phyloP scores from a whole-genome alignment of 768 basidiomycete genomes.

The Pilatotrama ljubarskyi region DNA sequence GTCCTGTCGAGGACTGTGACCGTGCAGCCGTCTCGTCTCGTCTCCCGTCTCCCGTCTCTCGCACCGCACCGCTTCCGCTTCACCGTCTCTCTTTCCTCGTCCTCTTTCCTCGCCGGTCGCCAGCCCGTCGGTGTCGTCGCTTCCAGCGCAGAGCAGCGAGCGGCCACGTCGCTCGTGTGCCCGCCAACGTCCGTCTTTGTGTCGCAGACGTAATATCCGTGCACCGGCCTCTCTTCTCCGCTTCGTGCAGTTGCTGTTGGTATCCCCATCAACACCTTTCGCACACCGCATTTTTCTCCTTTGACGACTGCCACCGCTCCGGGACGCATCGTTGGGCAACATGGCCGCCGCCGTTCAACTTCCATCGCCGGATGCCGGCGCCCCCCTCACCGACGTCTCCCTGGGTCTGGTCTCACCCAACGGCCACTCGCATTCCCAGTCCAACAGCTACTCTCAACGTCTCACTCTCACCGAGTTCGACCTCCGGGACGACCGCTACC shows the following conservation, averaged over 20 bases:
- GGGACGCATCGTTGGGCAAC: neutral
- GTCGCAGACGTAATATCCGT: slow-evolving; percentile 18
- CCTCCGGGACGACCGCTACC: slow-evolving; percentile 64
- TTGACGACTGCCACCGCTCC: neutral
- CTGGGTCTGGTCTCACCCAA: slow-evolving; percentile 32
- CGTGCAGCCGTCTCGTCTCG: neutral
- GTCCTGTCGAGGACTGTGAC: neutral
- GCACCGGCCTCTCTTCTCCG: slow-evolving; percentile 16
- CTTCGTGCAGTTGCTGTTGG: slow-evolving; percentile 3
- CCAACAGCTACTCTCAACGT: slow-evolving; percentile 50
- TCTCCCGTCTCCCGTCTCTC: neutral
- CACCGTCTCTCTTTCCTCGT: slow-evolving; percentile 1
- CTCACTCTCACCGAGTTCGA: slow-evolving; percentile 60
- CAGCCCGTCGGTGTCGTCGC: neutral
- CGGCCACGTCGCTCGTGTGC: slow-evolving; percentile 2
- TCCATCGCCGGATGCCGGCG: slow-evolving; percentile 21
- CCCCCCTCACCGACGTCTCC: slow-evolving; percentile 22
- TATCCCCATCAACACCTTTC: slow-evolving; percentile 17
- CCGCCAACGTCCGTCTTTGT: slow-evolving; percentile 8
- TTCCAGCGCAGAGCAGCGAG: neutral
- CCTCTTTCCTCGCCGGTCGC: slow-evolving; percentile 1
- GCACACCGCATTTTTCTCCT: too few species aligned
- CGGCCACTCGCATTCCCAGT: slow-evolving; percentile 36
- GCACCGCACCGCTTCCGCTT: slow-evolving; percentile 8
- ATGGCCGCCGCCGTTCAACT: slow-evolving; percentile 32